Evolutionary conservation across 1,139 yeast species (phyloP).

Genomic region (Schizosaccharomyces versatilis): DNA sequence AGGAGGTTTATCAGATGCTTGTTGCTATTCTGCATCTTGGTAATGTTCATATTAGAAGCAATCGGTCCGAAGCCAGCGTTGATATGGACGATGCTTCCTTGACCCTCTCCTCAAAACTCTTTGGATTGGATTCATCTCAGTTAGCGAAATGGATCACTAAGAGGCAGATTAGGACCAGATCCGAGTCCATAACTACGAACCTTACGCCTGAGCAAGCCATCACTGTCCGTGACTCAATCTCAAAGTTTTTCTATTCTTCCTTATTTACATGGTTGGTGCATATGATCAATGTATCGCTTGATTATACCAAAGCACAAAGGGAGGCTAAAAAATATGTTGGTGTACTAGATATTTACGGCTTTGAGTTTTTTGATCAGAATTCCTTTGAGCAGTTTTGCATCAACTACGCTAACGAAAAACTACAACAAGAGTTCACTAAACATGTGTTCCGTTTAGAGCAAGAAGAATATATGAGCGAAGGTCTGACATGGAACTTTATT

Average conservation of each 20-base stretch:
- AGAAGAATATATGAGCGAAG: slow-evolving; percentile 78
- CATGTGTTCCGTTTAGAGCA: slow-evolving; percentile 93
- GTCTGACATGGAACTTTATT: slow-evolving; percentile 90
- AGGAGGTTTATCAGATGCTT: slow-evolving; percentile 49
- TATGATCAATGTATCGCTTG: slow-evolving; percentile 53
- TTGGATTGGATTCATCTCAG: slow-evolving; percentile 51
- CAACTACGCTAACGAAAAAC: slow-evolving; percentile 89
- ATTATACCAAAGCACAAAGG: slow-evolving; percentile 33
- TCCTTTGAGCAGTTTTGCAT: slow-evolving; percentile 95
- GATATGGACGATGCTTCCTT: slow-evolving; percentile 72
- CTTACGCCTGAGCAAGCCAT: slow-evolving; percentile 65
- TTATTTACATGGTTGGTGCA: slow-evolving; percentile 88
- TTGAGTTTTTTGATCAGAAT: slow-evolving; percentile 82
- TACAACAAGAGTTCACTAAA: slow-evolving; percentile 92
- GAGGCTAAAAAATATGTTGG: slow-evolving; percentile 64
- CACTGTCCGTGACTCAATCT: slow-evolving; percentile 88
- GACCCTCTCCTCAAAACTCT: slow-evolving; percentile 59
- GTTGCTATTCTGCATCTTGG: slow-evolving; percentile 87
- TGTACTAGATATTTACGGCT: slow-evolving; percentile 91
- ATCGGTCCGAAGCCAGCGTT: slow-evolving; percentile 64
- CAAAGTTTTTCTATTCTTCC: slow-evolving; percentile 80
- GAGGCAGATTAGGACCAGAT: slow-evolving; percentile 79
- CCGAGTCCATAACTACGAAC: slow-evolving; percentile 74
- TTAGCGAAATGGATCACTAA: slow-evolving; percentile 87
- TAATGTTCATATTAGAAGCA: slow-evolving; percentile 69